These are phyloP conservation scores for Cordyceps cicadae DNA, from an alignment of 2,329 filamentous ascomycete genomes.

Conservation along the genomic window DNA sequence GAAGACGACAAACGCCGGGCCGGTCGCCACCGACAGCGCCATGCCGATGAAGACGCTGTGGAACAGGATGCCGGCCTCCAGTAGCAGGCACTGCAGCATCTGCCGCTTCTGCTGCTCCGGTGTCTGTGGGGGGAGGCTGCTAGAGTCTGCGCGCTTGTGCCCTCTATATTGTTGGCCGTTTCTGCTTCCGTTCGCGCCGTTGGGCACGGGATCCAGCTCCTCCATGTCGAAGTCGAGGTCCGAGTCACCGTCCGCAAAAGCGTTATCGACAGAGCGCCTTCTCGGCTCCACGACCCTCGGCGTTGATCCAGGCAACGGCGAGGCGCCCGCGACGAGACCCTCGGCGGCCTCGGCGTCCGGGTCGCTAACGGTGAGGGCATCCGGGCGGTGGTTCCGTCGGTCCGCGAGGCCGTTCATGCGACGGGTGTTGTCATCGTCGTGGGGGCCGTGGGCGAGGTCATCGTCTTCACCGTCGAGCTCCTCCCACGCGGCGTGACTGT, in stretches of 20 bases:
- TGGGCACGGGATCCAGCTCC: conserved; percentile 43
- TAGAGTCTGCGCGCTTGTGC: conserved; percentile 16
- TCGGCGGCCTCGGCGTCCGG: conserved; percentile 43
- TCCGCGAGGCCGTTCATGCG: conserved; percentile 27
- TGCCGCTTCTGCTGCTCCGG: conserved; percentile 56
- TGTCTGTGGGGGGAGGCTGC: conserved; percentile 22
- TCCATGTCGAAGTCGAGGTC: conserved; percentile 54
- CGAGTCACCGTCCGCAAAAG: conserved; percentile 38
- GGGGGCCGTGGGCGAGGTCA: conserved; percentile 22
- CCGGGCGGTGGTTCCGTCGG: conserved; percentile 35
- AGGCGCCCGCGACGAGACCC: conserved; percentile 50
- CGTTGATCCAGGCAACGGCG: conserved; percentile 48
- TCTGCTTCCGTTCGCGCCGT: conserved; percentile 17
- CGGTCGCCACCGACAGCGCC: conserved; percentile 74
- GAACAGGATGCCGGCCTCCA: conserved; percentile 78
- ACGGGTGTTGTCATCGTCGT: conserved; percentile 27
- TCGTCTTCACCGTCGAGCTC: conserved; percentile 34
- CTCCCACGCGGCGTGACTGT: conserved; percentile 40
- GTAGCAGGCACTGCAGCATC: conserved; percentile 67
- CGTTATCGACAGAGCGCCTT: conserved; percentile 24
- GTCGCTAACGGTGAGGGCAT: conserved; percentile 43
- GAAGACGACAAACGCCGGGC: conserved; percentile 71
- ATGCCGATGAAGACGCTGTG: conserved; percentile 83
- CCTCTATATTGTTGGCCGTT: conserved; percentile 23
- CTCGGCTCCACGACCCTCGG: conserved; percentile 24